Evolutionary conservation across 2,329 filamentous ascomycete species (phyloP), one percentile per base, ranked within the genome.

Genomic region (Hypoxylon sp.): DNA sequence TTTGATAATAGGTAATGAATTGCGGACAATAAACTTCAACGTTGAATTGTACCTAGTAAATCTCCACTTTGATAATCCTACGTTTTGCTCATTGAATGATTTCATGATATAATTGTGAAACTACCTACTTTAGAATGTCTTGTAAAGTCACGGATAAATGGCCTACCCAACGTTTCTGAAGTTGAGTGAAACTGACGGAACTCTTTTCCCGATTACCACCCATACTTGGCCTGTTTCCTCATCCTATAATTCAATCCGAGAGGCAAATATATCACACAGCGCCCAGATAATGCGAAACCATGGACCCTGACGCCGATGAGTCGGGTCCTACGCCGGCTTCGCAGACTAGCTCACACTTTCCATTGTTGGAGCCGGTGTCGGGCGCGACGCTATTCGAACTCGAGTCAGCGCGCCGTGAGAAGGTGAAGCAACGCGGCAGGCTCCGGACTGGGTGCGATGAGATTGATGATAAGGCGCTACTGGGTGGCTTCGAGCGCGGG

Each of bases 401-500:
- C 25, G 83, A 85, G 73, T 67, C 72, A 12, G 65, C 69, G 60
- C 76, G 81, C 1, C 76, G 79, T 21, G 73, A 80, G 55, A 72
- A 57, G 12, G 71, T 78, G 1, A 61, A 59, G 16, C 41, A 61
- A 5, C 70, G 75, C 3, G 81, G 81, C 0, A 63, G 59, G 3
- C 74, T 81, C 29, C 62, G 70, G 27, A 82, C 79, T 0, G 86
- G 85, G 11, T 86, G 84, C 55, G 43, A 51, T 1, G 84, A 83
- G 65, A 68, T 88, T 32, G 86, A 88, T 67, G 74, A 79, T 2
- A 73, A 82, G 29, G 78, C 84, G 5, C 75, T 88, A 4, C 60
- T 81, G 2, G 74, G 72, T 27, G 85, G 84, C 0, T 76, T 87
- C 9, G 81, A 84, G 73, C 74, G 82, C n/a, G 86, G 85, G 0